A percentile compares a stretch with the other conserved stretches of the same genome.
phyloP scores from a whole-genome alignment of 768 basidiomycete genomes.

The Trametes villosa region DNA sequence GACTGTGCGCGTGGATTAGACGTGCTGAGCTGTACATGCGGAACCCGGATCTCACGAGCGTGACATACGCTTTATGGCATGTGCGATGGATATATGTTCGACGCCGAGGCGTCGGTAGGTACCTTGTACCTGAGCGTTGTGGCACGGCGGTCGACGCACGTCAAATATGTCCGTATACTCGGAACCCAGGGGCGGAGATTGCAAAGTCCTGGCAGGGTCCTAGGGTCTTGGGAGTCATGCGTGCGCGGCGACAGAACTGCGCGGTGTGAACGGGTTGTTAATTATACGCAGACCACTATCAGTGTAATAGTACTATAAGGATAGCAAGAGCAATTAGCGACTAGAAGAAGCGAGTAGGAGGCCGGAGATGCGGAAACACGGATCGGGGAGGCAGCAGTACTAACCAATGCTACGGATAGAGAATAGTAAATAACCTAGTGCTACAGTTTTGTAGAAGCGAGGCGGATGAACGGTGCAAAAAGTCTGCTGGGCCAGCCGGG shows the following conservation, averaged over 20 bases:
- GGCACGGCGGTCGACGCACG: too few species aligned
- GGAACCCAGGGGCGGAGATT: background rate
- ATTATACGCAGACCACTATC: slow-evolving; percentile 4
- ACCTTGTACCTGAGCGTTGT: background rate
- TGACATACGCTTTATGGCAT: background rate
- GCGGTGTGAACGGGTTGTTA: background rate
- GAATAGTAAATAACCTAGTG: slow-evolving; percentile 26
- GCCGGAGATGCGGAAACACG: background rate
- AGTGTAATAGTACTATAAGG: slow-evolving; percentile 3
- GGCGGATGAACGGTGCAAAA: background rate
- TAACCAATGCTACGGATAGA: slow-evolving; percentile 11
- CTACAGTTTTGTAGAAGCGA: slow-evolving; percentile 18
- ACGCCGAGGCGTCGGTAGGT: background rate
- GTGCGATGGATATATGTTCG: background rate
- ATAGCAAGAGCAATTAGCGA: slow-evolving; percentile 8
- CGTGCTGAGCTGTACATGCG: too few species aligned
- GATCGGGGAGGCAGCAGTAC: slow-evolving; percentile 11
- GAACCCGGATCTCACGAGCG: background rate
- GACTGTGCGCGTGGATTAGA: background rate
- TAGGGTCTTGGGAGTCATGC: background rate
- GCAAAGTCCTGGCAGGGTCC: background rate
- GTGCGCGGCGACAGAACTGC: background rate
- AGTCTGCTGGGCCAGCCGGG: slow-evolving; percentile 6
- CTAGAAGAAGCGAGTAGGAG: background rate
- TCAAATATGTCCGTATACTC: background rate